Evolutionary conservation across 2,329 filamentous ascomycete species (phyloP), one percentile per base, ranked within the genome.

Genomic region (Epichloe typhina): DNA sequence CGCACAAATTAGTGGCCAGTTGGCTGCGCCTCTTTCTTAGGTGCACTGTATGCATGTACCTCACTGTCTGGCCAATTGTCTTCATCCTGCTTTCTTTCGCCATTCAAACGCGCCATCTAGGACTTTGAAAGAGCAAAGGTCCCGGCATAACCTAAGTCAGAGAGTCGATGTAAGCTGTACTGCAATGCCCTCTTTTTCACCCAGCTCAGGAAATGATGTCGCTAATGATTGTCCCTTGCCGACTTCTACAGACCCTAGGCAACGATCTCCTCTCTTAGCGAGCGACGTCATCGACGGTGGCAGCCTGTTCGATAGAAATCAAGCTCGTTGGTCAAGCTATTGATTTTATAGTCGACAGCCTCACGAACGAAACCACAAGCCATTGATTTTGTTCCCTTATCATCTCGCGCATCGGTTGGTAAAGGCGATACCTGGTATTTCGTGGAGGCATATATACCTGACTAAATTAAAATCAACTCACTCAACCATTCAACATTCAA

Each of bases 251-350:
- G 41, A 15, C 23, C 15, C 21, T 4, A 26, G 26, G 8, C 33
- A 3, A 31, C 40, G 26, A 33, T 44, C 35, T 37, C 4, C 19
- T 35, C 23, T 9, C 3, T n/a, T 7, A 12, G 19, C 47, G 26
- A 31, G 40, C 47, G 47, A 49, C 47, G 40, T 49, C 40, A 49
- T 49, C 33, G 40, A 43, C 13, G 46, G 26, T 35, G 33, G 33
- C 23, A 43, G 12, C 46, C 13, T 3, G 15, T 39, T 11, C 33
- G 26, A 17, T 35, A 37, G 15, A 47, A 43, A 12, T 40, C n/a
- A n/a, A 21, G 31, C 19, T 43, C 17, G 33, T 31, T n/a, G 39
- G 31, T 38, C 33, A 5, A 35, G 31, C 17, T 36, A 13, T 17
- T 19, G 26, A 15, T 21, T 17, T 40, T 40, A 21, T 31, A 12